Base-by-base conservation (phyloP, 139 green algal genomes). In the Limnomonas spitsbergensis region DNA sequence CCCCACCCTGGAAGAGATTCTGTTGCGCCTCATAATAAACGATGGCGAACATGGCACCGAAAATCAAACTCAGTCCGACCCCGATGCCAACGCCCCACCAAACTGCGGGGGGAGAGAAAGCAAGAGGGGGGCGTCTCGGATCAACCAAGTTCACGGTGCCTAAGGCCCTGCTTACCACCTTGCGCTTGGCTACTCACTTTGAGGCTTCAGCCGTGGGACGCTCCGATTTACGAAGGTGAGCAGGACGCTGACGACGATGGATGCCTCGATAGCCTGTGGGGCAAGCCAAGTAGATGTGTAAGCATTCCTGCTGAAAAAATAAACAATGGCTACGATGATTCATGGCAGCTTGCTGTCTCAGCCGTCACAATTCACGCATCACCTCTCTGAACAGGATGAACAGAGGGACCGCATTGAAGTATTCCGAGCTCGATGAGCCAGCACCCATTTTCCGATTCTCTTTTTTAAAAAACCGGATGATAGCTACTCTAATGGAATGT, bases 381-480 rank as follows among this genome's bases (percentile, higher is more conserved):
- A n/a, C n/a, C 69, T 89, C 85, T 38, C 85, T 69, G 27, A 89
- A 85, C 27, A 89, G 84, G n/a, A 89, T 87, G 71, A 89, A 89
- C 42, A 89, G 78, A 1, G 85, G 82, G 2, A 89, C 47, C 9
- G 85, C 38, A n/a, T 80, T 85, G 47, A 86, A 89, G 27, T 81
- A 75, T 9, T n/a, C n/a, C n/a, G n/a, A n/a, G n/a, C n/a, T n/a
- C n/a, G n/a, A n/a, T n/a, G n/a, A n/a, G n/a, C n/a, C n/a, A n/a
- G n/a, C n/a, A n/a, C n/a, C n/a, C n/a, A n/a, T n/a, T n/a, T n/a
- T n/a, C n/a, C n/a, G n/a, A n/a, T n/a, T n/a, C n/a, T n/a, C n/a
- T n/a, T n/a, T n/a, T n/a, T n/a, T n/a, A n/a, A n/a, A n/a, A n/a
- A n/a, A n/a, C n/a, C n/a, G n/a, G n/a, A n/a, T n/a, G n/a, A n/a